phyloP scores from a whole-genome alignment of 2,329 filamentous ascomycete genomes.

The Eurotiales sp. region DNA sequence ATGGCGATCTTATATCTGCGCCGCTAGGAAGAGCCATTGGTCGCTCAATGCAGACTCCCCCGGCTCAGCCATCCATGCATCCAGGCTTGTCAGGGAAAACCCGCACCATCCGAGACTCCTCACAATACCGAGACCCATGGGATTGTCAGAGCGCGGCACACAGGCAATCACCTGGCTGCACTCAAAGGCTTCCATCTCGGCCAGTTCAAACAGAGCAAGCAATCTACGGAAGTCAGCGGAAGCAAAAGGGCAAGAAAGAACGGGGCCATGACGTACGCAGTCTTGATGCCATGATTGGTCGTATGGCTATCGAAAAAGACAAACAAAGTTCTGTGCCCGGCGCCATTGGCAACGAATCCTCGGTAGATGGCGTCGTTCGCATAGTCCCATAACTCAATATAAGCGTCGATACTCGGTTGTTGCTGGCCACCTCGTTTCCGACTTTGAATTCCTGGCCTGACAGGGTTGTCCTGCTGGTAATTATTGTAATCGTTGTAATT shows the following conservation, averaged over 20 bases:
- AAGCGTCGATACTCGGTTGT: slow-evolving; percentile 27
- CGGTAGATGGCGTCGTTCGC: slow-evolving; percentile 78
- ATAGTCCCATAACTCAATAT: slow-evolving; percentile 62
- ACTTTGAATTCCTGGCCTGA: slow-evolving; percentile 26
- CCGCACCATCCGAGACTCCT: slow-evolving; percentile 91
- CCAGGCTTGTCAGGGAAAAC: slow-evolving; percentile 76
- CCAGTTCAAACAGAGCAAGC: slow-evolving; percentile 86
- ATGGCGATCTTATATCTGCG: slow-evolving; percentile 65
- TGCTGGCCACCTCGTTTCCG: slow-evolving; percentile 9
- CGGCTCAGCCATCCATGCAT: slow-evolving; percentile 61
- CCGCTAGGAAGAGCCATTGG: slow-evolving; percentile 80
- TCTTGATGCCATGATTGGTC: slow-evolving; percentile 74
- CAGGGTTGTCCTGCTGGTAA: too few species aligned
- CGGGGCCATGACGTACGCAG: slow-evolving; percentile 63
- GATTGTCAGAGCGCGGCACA: slow-evolving; percentile 67
- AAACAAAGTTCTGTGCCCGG: slow-evolving; percentile 71
- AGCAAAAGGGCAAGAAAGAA: background rate
- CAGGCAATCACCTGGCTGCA: slow-evolving; percentile 77
- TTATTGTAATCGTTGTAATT: too few species aligned
- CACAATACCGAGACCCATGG: slow-evolving; percentile 60
- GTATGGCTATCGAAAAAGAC: slow-evolving; percentile 79
- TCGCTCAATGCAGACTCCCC: slow-evolving; percentile 65
- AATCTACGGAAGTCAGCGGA: slow-evolving; percentile 54
- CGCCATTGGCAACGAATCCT: slow-evolving; percentile 73
- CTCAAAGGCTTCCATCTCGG: slow-evolving; percentile 65